Evolutionary conservation across 1,284 basidiomycete species (phyloP).

Genomic region (Apiotrichum gamsii): DNA sequence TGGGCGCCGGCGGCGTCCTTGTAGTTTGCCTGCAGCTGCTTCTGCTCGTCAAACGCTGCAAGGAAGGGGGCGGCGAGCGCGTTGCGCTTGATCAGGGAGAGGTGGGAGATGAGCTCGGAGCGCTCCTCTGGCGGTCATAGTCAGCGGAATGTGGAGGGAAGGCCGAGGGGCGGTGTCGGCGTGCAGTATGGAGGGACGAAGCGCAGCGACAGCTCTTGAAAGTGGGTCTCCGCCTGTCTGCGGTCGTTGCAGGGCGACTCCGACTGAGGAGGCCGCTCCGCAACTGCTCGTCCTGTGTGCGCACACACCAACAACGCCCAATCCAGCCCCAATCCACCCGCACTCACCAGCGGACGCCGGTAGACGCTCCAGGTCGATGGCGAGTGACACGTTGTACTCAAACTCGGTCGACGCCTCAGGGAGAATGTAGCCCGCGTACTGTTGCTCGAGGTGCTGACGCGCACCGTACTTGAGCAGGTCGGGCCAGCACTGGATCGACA

Average conservation of each 20-base stretch:
- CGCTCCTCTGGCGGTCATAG: slow-evolving; percentile 81
- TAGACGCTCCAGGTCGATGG: slow-evolving; percentile 78
- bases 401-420: slow-evolving; percentile 54
- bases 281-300: no score
- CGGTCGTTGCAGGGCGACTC: no score
- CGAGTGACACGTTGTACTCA: slow-evolving; percentile 83
- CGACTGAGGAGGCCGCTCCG: no score
- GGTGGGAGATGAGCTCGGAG: slow-evolving; percentile 68
- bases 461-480: slow-evolving; percentile 87
- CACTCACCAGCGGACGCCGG: slow-evolving; percentile 71
- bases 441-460: slow-evolving; percentile 67
- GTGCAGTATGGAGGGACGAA: no score
- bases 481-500: slow-evolving; percentile 96
- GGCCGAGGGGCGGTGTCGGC: no score
- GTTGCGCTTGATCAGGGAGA: slow-evolving; percentile 87
- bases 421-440: slow-evolving; percentile 67
- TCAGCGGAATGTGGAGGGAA: no score
- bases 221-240: no score
- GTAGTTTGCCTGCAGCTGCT: slow-evolving; percentile 63
- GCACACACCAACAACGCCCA: background rate
- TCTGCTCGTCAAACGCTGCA: slow-evolving; percentile 78
- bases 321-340: background rate
- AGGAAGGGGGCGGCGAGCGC: slow-evolving; percentile 94
- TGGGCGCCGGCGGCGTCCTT: slow-evolving; percentile 48
- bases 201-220: no score